These are phyloP conservation scores for Penicillium sp. DNA, from an alignment of 2,329 filamentous ascomycete genomes.

Conservation along the genomic window DNA sequence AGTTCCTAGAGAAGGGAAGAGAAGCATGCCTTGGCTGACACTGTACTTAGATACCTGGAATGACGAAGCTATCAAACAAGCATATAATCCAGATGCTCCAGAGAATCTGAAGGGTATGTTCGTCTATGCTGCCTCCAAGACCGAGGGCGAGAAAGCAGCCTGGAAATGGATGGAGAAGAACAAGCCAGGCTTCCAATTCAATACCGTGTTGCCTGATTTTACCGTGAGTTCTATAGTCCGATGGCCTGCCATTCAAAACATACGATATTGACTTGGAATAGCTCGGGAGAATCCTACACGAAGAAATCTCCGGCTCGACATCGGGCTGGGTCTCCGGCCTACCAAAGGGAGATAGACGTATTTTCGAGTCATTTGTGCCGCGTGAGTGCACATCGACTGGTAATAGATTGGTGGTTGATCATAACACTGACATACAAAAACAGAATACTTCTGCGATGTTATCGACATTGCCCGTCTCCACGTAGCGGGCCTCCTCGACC, in stretches of 20 bases:
- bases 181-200: conserved; percentile 47
- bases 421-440: background rate
- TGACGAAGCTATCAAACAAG: conserved; percentile 31
- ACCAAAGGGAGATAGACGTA: conserved; percentile 2
- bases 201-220: conserved; percentile 39
- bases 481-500: conserved; percentile 4
- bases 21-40: background rate
- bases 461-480: conserved; percentile 30
- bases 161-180: conserved; percentile 49
- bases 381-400: background rate
- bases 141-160: conserved; percentile 47
- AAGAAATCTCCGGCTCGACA: conserved; percentile 26
- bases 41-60: conserved; percentile 19
- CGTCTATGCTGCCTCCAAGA: conserved; percentile 51
- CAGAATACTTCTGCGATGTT: conserved; percentile 23
- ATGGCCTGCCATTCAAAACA: background rate
- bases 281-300: conserved; percentile 38
- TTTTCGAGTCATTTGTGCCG: conserved; percentile 2
- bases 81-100: conserved; percentile 33
- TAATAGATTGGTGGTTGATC: background rate
- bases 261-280: background rate
- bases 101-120: conserved; percentile 25
- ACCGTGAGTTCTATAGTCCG: conserved; percentile 40
- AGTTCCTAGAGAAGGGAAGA: background rate
- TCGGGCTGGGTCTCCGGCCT: conserved; percentile 13